phyloP scores from a whole-genome alignment of 495 filamentous ascomycete species.

The Choiromyces venosus region DNA sequence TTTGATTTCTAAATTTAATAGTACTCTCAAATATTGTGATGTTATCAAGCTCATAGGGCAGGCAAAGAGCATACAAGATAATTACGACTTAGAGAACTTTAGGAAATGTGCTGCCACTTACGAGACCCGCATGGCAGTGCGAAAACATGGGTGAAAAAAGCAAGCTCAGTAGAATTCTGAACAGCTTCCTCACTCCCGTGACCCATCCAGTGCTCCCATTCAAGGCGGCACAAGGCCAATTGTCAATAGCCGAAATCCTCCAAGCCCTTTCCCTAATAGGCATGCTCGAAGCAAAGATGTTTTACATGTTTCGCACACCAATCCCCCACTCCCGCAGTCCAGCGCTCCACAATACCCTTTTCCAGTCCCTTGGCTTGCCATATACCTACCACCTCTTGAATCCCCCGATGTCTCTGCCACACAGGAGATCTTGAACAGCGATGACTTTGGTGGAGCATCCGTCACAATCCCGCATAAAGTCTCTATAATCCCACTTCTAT shows the following conservation, averaged over 20 bases:
- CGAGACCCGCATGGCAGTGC: constrained; percentile 74
- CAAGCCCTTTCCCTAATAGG: constrained; percentile 70
- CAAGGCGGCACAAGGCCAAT: constrained; percentile 90
- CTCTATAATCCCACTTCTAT: constrained; percentile 74
- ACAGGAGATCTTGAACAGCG: constrained; percentile 59
- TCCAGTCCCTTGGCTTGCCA: constrained; percentile 71
- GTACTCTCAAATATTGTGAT: constrained; percentile 77
- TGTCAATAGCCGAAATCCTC: constrained; percentile 86
- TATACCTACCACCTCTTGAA: constrained; percentile 70
- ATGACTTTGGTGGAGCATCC: constrained; percentile 83
- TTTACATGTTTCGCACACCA: constrained; percentile 83
- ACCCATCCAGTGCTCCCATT: constrained; percentile 82
- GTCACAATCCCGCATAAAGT: constrained; percentile 95
- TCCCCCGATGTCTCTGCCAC: constrained; percentile 63
- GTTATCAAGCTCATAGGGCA: constrained; percentile 91
- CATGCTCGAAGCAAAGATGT: constrained; percentile 67
- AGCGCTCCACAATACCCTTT: constrained; percentile 81
- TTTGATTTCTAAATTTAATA: constrained; percentile 83
- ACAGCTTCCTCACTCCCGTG: constrained; percentile 91
- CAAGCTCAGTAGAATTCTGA: constrained; percentile 83
- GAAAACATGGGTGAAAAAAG: constrained; percentile 92
- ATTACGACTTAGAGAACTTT: constrained; percentile 78
- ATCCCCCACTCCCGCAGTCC: constrained; percentile 76
- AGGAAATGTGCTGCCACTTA: constrained; percentile 68
- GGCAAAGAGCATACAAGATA: constrained; percentile 72